Evolutionary conservation across 495 filamentous ascomycete species (phyloP), one percentile per base, ranked within the genome.

Genomic region (Xylaria nigripes): DNA sequence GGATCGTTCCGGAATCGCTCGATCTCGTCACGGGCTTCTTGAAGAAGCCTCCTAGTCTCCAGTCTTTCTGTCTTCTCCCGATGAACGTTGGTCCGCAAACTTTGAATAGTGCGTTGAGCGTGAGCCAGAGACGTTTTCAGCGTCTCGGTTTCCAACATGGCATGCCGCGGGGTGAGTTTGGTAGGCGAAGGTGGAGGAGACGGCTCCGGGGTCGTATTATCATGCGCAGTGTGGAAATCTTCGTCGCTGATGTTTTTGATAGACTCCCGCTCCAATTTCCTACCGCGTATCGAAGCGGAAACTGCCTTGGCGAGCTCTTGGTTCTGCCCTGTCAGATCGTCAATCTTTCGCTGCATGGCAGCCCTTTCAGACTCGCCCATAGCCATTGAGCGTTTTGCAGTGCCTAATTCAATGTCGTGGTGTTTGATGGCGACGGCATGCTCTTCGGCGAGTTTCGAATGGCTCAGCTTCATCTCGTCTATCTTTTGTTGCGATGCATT

Each of bases 1-100:
- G 62, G 70, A 21, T 90, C 87, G 45, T 68, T 77, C 50, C 90
- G 82, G 27, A 84, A 70, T 56, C 81, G 77, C 70, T 97, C 93
- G 22, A 98, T 70, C 61, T 98, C 94, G 68, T 98, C 93, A 24
- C 93, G 83, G 32, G 90, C 86, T 58, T 98, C 93, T 72, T 96
- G 94, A 27, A 98, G 79, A 82, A 98, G 89, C 50, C 94, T 86
- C 68, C 87, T 92, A 44, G 96, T 77, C 66, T 98, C 93, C 21
- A 95, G 79, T 74, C 96, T 98, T 68, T 98, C 93, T 0, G 92
- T 94, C 78, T 95, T 98, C 70, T 98, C 93, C 23, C 93, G 86
- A 66, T 96, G 90, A 48, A 97, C 87, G 59, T 90, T 95, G 68
- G 83, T 87, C 72, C 95, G 90, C 30, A 97, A 77, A 54, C 89